These are phyloP conservation scores for Amborella trichopoda DNA, from an alignment of 164 flowering plant species.

Conservation along the genomic window DNA sequence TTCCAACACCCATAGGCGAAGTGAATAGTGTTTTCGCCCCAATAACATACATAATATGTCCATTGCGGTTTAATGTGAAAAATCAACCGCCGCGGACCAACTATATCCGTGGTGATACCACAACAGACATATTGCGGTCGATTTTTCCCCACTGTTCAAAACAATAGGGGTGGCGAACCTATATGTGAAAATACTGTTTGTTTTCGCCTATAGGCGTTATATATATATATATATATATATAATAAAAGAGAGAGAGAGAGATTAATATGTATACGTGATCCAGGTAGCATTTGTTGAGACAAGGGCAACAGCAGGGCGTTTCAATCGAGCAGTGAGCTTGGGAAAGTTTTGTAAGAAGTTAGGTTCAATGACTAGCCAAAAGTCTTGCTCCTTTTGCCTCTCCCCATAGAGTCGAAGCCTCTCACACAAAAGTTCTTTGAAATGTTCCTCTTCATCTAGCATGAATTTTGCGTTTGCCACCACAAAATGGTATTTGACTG, in stretches of 20 bases:
- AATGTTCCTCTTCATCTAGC: slow-evolving; percentile 98
- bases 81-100: too few relatives aligned
- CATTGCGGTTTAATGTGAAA: too few relatives aligned
- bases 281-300: slow-evolving; percentile 88
- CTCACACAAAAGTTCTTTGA: slow-evolving; percentile 73
- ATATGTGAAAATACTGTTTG: too few relatives aligned
- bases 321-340: slow-evolving; percentile 52
- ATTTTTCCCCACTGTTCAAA: too few relatives aligned
- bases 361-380: slow-evolving; percentile 95
- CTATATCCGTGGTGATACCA: too few relatives aligned
- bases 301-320: slow-evolving; percentile 91
- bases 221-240: too few relatives aligned
- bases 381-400: slow-evolving; percentile 64
- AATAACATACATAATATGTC: too few relatives aligned
- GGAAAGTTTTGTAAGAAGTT: slow-evolving; percentile 90
- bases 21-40: too few relatives aligned
- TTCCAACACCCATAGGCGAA: too few relatives aligned
- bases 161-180: too few relatives aligned
- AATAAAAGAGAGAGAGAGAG: not conserved
- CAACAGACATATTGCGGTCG: too few relatives aligned
- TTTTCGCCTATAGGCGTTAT: too few relatives aligned
- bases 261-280: slow-evolving; percentile 59
- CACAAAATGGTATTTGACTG: slow-evolving; percentile 56
- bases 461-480: slow-evolving; percentile 96
- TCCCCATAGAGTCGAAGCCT: slow-evolving; percentile 55